Evolutionary conservation across 768 basidiomycete genomes (phyloP).

Genomic region (Pleurotus sapidus): DNA sequence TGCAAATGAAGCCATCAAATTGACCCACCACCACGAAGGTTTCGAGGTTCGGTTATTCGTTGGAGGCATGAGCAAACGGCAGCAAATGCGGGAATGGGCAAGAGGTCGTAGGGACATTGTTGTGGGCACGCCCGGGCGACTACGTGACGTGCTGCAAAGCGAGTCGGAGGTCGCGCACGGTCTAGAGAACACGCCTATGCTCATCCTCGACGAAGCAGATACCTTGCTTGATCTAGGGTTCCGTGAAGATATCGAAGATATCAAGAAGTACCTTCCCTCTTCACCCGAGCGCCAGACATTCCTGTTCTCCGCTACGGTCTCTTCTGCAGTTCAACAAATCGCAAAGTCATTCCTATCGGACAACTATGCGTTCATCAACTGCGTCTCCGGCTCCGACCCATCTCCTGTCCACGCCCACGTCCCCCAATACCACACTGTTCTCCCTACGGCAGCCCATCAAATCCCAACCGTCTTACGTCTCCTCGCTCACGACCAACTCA

Average conservation of each 20-base stretch:
- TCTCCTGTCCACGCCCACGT: conserved; percentile 73
- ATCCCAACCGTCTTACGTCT: conserved; percentile 77
- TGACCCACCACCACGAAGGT: conserved; percentile 57
- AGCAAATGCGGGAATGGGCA: conserved; percentile 69
- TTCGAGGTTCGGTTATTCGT: conserved; percentile 74
- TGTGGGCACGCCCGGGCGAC: conserved; percentile 87
- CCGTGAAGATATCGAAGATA: conserved; percentile 78
- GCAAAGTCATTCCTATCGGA: conserved; percentile 56
- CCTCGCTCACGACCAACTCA: conserved; percentile 85
- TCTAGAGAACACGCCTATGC: conserved; percentile 57
- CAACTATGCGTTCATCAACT: conserved; percentile 72
- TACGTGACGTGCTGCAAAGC: conserved; percentile 67
- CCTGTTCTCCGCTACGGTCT: conserved; percentile 88
- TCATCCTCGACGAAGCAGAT: conserved; percentile 93
- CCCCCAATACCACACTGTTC: conserved; percentile 78
- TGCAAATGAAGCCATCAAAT: conserved; percentile 72
- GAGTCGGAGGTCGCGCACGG: conserved; percentile 53
- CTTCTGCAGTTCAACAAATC: conserved; percentile 66
- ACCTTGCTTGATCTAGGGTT: conserved; percentile 92
- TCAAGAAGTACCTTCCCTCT: conserved; percentile 59
- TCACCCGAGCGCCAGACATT: conserved; percentile 79
- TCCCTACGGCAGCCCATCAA: conserved; percentile 64
- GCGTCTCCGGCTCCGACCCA: conserved; percentile 50
- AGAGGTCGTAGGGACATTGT: conserved; percentile 72
- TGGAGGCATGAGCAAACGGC: conserved; percentile 67